phyloP scores from a whole-genome alignment of 2,329 filamentous ascomycete species.

The Stagonosporopsis rhizophila region DNA sequence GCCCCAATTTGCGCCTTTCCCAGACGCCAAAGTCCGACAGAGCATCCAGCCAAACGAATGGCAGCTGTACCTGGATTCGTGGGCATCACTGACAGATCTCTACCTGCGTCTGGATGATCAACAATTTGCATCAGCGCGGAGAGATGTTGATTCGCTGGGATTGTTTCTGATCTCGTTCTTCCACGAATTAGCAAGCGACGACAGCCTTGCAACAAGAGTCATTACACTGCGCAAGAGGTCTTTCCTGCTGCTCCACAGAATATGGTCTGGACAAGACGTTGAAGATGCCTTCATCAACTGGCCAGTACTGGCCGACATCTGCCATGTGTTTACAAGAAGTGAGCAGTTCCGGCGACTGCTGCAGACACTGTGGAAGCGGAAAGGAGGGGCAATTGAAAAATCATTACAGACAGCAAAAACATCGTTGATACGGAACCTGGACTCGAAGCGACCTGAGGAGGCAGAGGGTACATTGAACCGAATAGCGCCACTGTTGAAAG shows the following conservation, averaged over 20 bases:
- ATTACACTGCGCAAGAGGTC: constrained; percentile 65
- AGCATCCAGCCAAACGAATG: constrained; percentile 75
- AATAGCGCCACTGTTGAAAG: constrained; percentile 69
- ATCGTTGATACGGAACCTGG: constrained; percentile 67
- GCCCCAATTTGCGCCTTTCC: constrained; percentile 80
- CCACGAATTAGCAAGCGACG: constrained; percentile 56
- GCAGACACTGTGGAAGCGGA: constrained; percentile 60
- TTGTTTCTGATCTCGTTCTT: constrained; percentile 74
- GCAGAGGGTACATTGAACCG: constrained; percentile 63
- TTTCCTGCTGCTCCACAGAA: constrained; percentile 69
- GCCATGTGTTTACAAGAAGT: constrained; percentile 71
- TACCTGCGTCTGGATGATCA: constrained; percentile 67
- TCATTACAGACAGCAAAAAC: constrained; percentile 68
- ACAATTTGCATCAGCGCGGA: constrained; percentile 61
- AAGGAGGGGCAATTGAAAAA: constrained; percentile 59
- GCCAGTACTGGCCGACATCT: constrained; percentile 72
- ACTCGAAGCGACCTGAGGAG: constrained; percentile 65
- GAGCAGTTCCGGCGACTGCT: constrained; percentile 61
- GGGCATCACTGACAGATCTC: constrained; percentile 71
- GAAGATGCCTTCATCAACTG: constrained; percentile 64
- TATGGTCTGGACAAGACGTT: constrained; percentile 59
- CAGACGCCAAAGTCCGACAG: constrained; percentile 70
- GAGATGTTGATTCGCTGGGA: constrained; percentile 65
- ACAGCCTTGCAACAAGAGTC: constrained; percentile 47
- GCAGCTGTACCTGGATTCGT: constrained; percentile 78